Evolutionary conservation across 441 rosid genomes (phyloP), one percentile per base, ranked within the genome.

Genomic region (Pelargonium citronellum): DNA sequence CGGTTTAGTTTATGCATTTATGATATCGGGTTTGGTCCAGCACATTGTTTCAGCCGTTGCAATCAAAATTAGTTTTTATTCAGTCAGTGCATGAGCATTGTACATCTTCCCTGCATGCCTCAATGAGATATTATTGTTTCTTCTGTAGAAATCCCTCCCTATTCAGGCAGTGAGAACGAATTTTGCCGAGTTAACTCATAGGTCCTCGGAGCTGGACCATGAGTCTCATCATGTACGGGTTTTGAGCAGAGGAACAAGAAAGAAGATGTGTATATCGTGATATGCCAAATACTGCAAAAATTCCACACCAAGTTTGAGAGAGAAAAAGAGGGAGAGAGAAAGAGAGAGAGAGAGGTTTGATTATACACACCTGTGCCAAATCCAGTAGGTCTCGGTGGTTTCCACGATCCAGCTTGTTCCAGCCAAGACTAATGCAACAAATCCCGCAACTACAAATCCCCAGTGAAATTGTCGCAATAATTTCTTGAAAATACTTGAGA

Each of bases 181-280:
- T 90, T 82, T 76, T 83, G 95, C 75, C 88, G 79, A 7, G 98
- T 82, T 75, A 91, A 77, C 78, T 76, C 85, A 76, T 95, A 87
- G 75, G 71, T 82, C 67, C 64, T 82, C 46, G 75, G 85, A 0
- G 64, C 30, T 0, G 66, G 78, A 5, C 74, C 68, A 75, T 73
- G 81, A 75, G 73, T 69, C 61, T 74, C 91, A 16, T 68, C 76
- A 73, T 70, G 74, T 71, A 75, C 76, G 20, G 81, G 91, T 86
- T 91, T 95, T 71, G 99, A 89, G 81, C 96, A 91, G 41, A 92
- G 97, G 89, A 95, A 91, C 90, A 92, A 87, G 83, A 95, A 92
- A 41, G 97, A 95, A 60, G 98, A 84, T 22, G 87, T 82, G 82
- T 90, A 95, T 81, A 89, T 92, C 19, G 89, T 77, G 67, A 89